A percentile compares a stretch with the other conserved stretches of the same genome.
Evolutionary conservation across 83 land plant genomes (phyloP).

Genomic region (Diphasiastrum complanatum): DNA sequence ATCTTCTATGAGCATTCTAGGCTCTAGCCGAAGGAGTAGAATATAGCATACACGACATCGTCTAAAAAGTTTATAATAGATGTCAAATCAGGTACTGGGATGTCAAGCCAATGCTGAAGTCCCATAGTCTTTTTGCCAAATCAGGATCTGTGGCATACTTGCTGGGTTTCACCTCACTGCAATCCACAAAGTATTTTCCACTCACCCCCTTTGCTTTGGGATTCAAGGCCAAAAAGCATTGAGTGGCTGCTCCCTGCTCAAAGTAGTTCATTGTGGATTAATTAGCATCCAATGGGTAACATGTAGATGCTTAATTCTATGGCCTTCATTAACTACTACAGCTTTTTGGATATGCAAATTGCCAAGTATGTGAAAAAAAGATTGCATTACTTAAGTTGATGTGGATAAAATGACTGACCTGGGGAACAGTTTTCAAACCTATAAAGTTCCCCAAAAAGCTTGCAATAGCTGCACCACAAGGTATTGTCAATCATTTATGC

Average conservation of each 20-base stretch:
- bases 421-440: conserved; percentile 13
- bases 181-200: conserved; percentile 27
- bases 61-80: too few species aligned
- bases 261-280: background rate
- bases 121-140: conserved; percentile 22
- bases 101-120: too few species aligned
- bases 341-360: background rate
- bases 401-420: conserved; percentile 1
- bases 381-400: too few species aligned
- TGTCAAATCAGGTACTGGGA: too few species aligned
- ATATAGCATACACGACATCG: too few species aligned
- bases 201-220: conserved; percentile 27
- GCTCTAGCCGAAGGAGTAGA: too few species aligned
- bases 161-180: conserved; percentile 16
- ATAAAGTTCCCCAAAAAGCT: background rate
- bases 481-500: background rate
- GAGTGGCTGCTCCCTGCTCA: conserved; percentile 32
- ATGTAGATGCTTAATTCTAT: background rate
- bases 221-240: conserved; percentile 23
- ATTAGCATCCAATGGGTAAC: background rate
- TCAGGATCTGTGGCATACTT: conserved; percentile 18
- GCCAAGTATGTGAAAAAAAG: background rate
- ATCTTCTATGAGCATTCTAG: too few species aligned
- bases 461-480: background rate
- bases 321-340: background rate